Evolutionary conservation across 2,329 filamentous ascomycete genomes (phyloP), one percentile per base, ranked within the genome.

Genomic region (Gliomastix tumulicola): DNA sequence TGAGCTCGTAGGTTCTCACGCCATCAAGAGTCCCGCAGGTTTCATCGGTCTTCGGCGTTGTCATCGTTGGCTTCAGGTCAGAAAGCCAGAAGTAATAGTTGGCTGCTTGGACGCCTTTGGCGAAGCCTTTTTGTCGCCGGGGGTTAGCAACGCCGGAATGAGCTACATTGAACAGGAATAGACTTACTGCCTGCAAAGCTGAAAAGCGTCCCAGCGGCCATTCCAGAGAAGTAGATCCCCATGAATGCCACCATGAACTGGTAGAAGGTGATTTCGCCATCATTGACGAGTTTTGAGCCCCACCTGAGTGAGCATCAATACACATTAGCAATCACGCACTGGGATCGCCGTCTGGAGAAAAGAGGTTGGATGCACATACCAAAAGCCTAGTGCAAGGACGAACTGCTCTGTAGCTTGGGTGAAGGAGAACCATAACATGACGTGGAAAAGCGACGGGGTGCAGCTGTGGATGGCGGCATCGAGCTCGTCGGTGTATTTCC

Each of bases 161-260:
- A n/a, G 23, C 23, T 25, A 9, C 23, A 25, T 25, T 25, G 23
- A n/a, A 9, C 23, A n/a, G n/a, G 23, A 9, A 25, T 25, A 25
- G 13, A 32, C 48, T 46, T 37, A 43, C 53, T 63, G 8, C 57
- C 60, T 3, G 61, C 53, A 41, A 62, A 57, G 8, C 56, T 42
- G 33, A 54, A 53, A 7, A 50, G 35, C 20, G 41, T 34, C 5
- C 37, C 42, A 4, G 45, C 40, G 10, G 41, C 44, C 57, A 54
- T 46, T 4, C 42, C 49, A 12, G 45, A 39, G 28, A 51, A 61
- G 7, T 63, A 49, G 6, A 65, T 49, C 6, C 59, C 57, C 47
- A 62, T 58, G 36, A 65, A 65, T 15, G 62, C 56, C 22, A 66
- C 51, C 38, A 65, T 61, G 44, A 62, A 66, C 30, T 62, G 49